phyloP scores from a whole-genome alignment of 208 protist species.

The Wallacemonas rigidus region DNA sequence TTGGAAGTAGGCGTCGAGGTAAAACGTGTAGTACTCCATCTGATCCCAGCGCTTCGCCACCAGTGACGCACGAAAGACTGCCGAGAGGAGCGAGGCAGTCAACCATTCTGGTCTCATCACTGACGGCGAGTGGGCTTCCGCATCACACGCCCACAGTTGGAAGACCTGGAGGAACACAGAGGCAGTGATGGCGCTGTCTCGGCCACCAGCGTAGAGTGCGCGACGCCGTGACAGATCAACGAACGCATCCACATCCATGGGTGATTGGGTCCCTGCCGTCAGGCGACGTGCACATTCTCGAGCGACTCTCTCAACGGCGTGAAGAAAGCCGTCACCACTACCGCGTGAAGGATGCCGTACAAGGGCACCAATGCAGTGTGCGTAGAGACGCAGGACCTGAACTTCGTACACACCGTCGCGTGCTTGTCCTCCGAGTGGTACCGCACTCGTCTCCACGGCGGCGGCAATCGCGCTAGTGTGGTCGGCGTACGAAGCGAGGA shows the following conservation, averaged over 20 bases:
- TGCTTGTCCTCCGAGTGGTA: not conserved
- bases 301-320: not conserved
- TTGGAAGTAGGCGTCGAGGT: constrained; percentile 7
- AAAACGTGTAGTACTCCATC: constrained; percentile 23
- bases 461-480: not conserved
- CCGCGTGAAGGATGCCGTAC: not conserved
- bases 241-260: not conserved
- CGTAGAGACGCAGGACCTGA: not conserved
- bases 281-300: constrained; percentile 1
- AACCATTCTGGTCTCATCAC: constrained; percentile 19
- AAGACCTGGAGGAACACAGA: constrained; percentile 9
- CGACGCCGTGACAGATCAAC: not conserved
- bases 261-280: not conserved
- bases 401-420: constrained; percentile 9
- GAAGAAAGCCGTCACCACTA: not conserved
- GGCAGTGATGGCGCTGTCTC: not conserved
- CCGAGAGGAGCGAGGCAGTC: constrained; percentile 20
- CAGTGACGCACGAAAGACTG: constrained; percentile 29
- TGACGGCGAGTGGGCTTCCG: not conserved
- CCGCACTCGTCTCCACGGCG: not conserved
- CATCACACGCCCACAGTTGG: not conserved
- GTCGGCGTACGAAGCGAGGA: constrained; percentile 1
- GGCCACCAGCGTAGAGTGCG: not conserved
- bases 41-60: constrained; percentile 32
- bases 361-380: not conserved